A percentile compares a stretch with the other conserved stretches of the same genome.
Evolutionary conservation across 1,284 basidiomycete species (phyloP).

Genomic region (Peniophora sp.): DNA sequence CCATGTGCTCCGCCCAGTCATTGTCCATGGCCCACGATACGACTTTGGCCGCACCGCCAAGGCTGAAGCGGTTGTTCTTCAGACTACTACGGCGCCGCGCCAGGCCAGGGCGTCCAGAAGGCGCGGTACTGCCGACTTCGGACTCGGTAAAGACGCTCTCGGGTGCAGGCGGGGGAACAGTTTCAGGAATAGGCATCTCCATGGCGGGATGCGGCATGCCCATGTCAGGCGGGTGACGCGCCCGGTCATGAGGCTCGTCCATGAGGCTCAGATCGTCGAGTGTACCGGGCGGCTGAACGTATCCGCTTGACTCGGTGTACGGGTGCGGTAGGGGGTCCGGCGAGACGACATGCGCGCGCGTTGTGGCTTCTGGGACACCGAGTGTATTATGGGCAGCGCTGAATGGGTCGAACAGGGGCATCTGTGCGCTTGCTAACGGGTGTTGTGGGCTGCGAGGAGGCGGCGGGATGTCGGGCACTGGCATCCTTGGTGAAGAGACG

Average conservation of each 20-base stretch:
- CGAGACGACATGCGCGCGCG: conserved; percentile 19
- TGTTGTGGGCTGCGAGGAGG: neutral
- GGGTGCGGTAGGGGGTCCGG: conserved; percentile 28
- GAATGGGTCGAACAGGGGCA: conserved; percentile 1
- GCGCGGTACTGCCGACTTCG: conserved; percentile 4
- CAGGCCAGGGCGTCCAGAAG: conserved; percentile 20
- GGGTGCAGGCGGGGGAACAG: conserved; percentile 17
- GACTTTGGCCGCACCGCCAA: conserved; percentile 51
- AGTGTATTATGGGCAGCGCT: conserved; percentile 2
- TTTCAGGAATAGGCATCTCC: conserved; percentile 11
- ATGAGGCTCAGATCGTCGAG: conserved; percentile 3
- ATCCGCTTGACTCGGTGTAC: conserved; percentile 18
- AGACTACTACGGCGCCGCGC: conserved; percentile 53
- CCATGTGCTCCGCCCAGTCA: conserved; percentile 48
- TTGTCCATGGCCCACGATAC: conserved; percentile 69
- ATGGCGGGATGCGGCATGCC: conserved; percentile 7
- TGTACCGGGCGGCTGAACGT: conserved; percentile 10
- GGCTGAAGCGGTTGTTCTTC: conserved; percentile 41
- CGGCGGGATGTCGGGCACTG: neutral
- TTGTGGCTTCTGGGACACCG: conserved; percentile 7
- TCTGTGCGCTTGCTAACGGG: neutral
- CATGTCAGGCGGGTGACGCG: neutral
- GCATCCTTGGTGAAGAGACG: neutral
- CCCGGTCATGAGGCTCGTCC: neutral
- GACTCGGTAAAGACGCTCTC: conserved; percentile 18